Evolutionary conservation across 208 protist genomes (phyloP).

Genomic region (Wallacemonas collosoma): DNA sequence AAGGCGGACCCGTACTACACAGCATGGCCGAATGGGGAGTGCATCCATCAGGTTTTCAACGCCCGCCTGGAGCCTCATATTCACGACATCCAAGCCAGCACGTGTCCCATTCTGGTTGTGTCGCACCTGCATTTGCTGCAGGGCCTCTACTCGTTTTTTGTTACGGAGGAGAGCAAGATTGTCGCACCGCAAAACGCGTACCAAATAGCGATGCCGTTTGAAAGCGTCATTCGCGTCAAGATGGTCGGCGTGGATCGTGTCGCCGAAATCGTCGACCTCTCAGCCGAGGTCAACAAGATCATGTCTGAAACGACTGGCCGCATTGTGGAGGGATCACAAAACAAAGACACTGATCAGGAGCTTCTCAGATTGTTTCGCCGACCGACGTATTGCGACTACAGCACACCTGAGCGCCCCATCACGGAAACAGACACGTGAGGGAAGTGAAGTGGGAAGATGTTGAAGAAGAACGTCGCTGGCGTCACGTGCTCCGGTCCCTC

Average conservation of each 20-base stretch:
- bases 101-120: slow-evolving; percentile 71
- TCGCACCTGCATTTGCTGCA: slow-evolving; percentile 84
- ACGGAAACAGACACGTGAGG: slow-evolving; percentile 10
- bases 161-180: slow-evolving; percentile 65
- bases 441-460: neutral
- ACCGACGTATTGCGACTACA: slow-evolving; percentile 5
- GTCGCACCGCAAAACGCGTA: slow-evolving; percentile 82
- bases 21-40: slow-evolving; percentile 90
- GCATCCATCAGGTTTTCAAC: slow-evolving; percentile 89
- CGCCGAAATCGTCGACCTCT: slow-evolving; percentile 71
- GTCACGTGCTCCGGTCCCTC: neutral
- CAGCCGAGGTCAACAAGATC: slow-evolving; percentile 53
- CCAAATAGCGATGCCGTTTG: slow-evolving; percentile 74
- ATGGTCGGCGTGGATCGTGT: slow-evolving; percentile 65
- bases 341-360: slow-evolving; percentile 22
- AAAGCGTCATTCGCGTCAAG: slow-evolving; percentile 79
- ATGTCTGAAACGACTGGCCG: slow-evolving; percentile 17
- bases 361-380: slow-evolving; percentile 14
- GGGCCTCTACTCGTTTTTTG: slow-evolving; percentile 88
- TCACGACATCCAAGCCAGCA: slow-evolving; percentile 89
- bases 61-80: slow-evolving; percentile 87
- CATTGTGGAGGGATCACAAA: neutral
- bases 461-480: too few species aligned
- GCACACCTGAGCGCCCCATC: neutral
- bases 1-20: slow-evolving; percentile 85